Base-by-base conservation (phyloP, 495 filamentous ascomycete species). In the Diplogelasinospora grovesii region DNA sequence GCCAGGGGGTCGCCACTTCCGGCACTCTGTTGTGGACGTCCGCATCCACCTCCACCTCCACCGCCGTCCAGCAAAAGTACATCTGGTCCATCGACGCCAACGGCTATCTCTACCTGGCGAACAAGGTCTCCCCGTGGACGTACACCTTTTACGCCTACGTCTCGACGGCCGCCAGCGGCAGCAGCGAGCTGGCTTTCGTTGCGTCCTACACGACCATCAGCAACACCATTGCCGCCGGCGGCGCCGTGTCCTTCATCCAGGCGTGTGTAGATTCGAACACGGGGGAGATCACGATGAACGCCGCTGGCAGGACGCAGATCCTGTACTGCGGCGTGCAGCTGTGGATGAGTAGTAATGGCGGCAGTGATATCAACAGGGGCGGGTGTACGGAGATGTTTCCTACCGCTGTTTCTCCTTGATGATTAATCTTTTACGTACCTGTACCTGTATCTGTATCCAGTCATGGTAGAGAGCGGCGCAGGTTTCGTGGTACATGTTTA, bases 221-320 rank as follows among this genome's bases (percentile, higher is more conserved):
- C 10, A 24, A 22, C 5, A 6, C 6, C 1, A n/a, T n/a, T n/a
- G n/a, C n/a, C n/a, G n/a, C n/a, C n/a, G 46, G 41, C 8, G 23
- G 10, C 8, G 9, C 8, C 8, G 24, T 41, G n/a, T 23, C 28
- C 9, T 36, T 36, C 13, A n/a, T 49, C 13, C 25, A 18, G 20
- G 46, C 35, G 8, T 49, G 46, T 20, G 46, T 49, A 1, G 30
- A 49, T 13, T 10, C 41, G 9, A 30, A 5, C 21, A 49, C 35
- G 5, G 29, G 42, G 11, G 41, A 40, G 28, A 22, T 49, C 4
- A 40, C 46, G 5, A n/a, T 49, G 1, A 26, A 27, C 7, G 43
- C 43, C 9, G 2, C 38, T 0, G 43, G 36, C 7, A 18, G 43
- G 10, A 28, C 10, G 11, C 15, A 40, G 11, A 46, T 46, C 14